phyloP scores from a whole-genome alignment of 306 rosid species.

The Acacia crassicarpa region DNA sequence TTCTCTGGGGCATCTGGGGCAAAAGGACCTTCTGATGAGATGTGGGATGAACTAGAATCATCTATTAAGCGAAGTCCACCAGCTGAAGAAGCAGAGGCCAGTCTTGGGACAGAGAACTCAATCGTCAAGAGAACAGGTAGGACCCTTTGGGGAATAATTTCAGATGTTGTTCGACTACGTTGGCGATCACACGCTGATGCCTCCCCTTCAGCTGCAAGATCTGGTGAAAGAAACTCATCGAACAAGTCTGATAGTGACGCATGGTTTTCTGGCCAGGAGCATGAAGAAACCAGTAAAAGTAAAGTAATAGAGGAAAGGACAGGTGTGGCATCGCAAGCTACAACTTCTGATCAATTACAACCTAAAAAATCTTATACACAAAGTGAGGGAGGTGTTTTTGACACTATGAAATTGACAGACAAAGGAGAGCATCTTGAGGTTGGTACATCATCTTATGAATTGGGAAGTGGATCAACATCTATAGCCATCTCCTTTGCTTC shows the following conservation, averaged over 20 bases:
- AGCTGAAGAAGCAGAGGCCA: conserved; percentile 50
- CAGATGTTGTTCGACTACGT: conserved; percentile 62
- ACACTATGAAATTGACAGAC: conserved; percentile 36
- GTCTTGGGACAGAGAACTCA: conserved; percentile 38
- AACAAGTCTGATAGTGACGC: conserved; percentile 68
- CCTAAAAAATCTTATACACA: conserved; percentile 26
- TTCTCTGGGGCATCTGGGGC: conserved; percentile 61
- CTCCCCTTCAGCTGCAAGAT: conserved; percentile 48
- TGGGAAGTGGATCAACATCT: conserved; percentile 50
- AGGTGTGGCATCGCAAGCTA: conserved; percentile 40
- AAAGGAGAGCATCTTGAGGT: conserved; percentile 49
- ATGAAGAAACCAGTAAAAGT: conserved; percentile 54
- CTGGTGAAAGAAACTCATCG: conserved; percentile 60
- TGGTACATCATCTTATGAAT: conserved; percentile 41
- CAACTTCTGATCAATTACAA: conserved; percentile 47
- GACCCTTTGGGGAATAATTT: conserved; percentile 66
- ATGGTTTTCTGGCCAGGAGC: conserved; percentile 76
- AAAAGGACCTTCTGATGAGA: conserved; percentile 80
- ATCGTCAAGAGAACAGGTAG: conserved; percentile 72
- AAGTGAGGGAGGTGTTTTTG: conserved; percentile 47
- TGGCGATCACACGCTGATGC: conserved; percentile 66
- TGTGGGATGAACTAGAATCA: conserved; percentile 67
- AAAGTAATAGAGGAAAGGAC: conserved; percentile 35
- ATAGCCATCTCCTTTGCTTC: conserved; percentile 52
- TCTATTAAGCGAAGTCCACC: conserved; percentile 41